Evolutionary conservation across 2,329 filamentous ascomycete species (phyloP).

Genomic region (Penicillium sp.): DNA sequence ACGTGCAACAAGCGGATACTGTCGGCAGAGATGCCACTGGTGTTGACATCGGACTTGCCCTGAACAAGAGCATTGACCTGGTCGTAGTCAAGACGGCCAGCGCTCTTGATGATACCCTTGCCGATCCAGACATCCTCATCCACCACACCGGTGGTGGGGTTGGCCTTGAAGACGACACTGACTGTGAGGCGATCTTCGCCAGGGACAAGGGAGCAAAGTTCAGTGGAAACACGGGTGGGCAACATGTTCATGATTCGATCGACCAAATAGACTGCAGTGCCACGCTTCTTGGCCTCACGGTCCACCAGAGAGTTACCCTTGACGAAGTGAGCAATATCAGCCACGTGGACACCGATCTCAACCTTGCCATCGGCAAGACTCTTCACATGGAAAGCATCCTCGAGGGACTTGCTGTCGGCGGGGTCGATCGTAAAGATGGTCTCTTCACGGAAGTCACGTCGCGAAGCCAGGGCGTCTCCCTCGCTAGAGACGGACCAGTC

Average conservation of each 20-base stretch:
- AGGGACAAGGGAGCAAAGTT: conserved; percentile 82
- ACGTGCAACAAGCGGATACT: conserved; percentile 78
- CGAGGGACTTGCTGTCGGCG: conserved; percentile 80
- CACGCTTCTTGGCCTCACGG: conserved; percentile 95
- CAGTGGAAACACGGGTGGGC: conserved; percentile 76
- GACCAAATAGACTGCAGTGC: conserved; percentile 91
- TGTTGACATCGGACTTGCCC: conserved; percentile 59
- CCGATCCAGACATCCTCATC: conserved; percentile 93
- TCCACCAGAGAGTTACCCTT: conserved; percentile 95
- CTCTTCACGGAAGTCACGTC: conserved; percentile 87
- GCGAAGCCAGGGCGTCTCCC: conserved; percentile 69
- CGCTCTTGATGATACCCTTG: conserved; percentile 89
- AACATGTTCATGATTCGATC: conserved; percentile 86
- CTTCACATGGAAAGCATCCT: conserved; percentile 92
- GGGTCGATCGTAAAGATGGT: conserved; percentile 90
- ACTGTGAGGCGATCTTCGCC: conserved; percentile 88
- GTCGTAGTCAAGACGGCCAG: conserved; percentile 76
- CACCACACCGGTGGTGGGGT: conserved; percentile 74
- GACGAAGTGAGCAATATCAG: conserved; percentile 94
- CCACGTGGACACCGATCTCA: conserved; percentile 91
- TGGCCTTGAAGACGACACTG: conserved; percentile 89
- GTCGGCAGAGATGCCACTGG: conserved; percentile 65
- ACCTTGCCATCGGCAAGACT: conserved; percentile 76
- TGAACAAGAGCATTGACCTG: conserved; percentile 81
- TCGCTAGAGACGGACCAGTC: conserved; percentile 88